Percentiles rank a stretch among this genome's conserved stretches.
phyloP scores from a whole-genome alignment of 2,329 filamentous ascomycete genomes.

The Fusarium sp. region DNA sequence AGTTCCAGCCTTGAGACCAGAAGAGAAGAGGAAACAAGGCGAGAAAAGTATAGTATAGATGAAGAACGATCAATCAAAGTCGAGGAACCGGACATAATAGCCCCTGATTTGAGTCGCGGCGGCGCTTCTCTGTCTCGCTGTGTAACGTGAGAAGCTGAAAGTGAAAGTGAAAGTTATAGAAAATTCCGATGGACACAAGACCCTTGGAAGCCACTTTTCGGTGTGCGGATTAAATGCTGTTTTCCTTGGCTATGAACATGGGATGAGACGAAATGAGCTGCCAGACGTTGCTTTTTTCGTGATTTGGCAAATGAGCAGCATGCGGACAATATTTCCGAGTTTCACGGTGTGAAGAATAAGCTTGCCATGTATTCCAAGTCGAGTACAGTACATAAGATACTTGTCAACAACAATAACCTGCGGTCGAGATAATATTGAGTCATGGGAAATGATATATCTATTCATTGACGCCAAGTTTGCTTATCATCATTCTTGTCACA shows the following conservation, averaged over 20 bases:
- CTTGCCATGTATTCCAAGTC: background rate
- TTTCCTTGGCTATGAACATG: background rate
- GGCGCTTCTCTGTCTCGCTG: slow-evolving; percentile 13
- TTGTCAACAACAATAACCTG: background rate
- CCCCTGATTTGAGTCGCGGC: slow-evolving; percentile 5
- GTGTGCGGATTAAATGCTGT: slow-evolving; percentile 4
- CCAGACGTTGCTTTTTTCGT: slow-evolving; percentile 27
- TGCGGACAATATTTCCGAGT: background rate
- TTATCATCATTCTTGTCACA: background rate
- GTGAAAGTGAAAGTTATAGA: background rate
- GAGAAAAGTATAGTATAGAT: background rate
- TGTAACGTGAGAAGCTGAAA: slow-evolving; percentile 21
- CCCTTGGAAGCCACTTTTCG: slow-evolving; percentile 7
- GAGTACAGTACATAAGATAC: background rate
- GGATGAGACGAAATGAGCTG: slow-evolving; percentile 14
- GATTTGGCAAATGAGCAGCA: background rate
- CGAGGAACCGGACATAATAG: background rate
- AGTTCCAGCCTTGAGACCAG: slow-evolving; percentile 5
- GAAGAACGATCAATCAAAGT: background rate
- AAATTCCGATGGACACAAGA: background rate
- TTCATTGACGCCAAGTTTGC: background rate
- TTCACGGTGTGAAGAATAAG: background rate
- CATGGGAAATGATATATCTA: background rate
- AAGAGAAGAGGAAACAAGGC: slow-evolving; percentile 2
- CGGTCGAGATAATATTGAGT: background rate